phyloP scores from a whole-genome alignment of 148 eudicot species.

The Rhododendron vialii region DNA sequence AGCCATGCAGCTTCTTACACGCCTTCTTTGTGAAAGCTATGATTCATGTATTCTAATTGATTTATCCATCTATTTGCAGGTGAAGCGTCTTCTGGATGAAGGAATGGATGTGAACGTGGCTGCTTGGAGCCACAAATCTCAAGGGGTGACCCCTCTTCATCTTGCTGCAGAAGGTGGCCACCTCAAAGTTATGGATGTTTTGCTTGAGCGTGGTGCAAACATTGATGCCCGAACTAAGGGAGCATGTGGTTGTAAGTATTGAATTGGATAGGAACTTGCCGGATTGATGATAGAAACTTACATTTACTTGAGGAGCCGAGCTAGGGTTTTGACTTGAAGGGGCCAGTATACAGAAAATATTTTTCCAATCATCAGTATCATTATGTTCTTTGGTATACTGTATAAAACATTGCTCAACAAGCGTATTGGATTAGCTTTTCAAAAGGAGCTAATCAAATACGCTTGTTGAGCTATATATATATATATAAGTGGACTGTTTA shows the following conservation, averaged over 20 bases:
- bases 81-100: slow-evolving; percentile 69
- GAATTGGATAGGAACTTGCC: background rate
- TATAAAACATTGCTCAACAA: background rate
- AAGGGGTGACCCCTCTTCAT: slow-evolving; percentile 94
- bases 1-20: too few relatives aligned
- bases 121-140: slow-evolving; percentile 83
- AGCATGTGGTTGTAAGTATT: slow-evolving; percentile 84
- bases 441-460: background rate
- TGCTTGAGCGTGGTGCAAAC: slow-evolving; percentile 89
- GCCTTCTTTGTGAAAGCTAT: background rate
- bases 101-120: slow-evolving; percentile 87
- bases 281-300: background rate
- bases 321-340: background rate
- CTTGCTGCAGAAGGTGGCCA: slow-evolving; percentile 98
- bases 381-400: background rate
- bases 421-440: background rate
- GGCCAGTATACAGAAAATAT: background rate
- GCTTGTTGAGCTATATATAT: too few relatives aligned
- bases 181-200: slow-evolving; percentile 78
- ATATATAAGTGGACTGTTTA: too few relatives aligned
- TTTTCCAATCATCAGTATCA: background rate
- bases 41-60: background rate
- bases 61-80: slow-evolving; percentile 33
- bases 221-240: slow-evolving; percentile 98
- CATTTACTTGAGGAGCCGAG: background rate